Conservation (phyloP, 2,329 filamentous ascomycete species). For the Xylaria hypoxylon region DNA sequence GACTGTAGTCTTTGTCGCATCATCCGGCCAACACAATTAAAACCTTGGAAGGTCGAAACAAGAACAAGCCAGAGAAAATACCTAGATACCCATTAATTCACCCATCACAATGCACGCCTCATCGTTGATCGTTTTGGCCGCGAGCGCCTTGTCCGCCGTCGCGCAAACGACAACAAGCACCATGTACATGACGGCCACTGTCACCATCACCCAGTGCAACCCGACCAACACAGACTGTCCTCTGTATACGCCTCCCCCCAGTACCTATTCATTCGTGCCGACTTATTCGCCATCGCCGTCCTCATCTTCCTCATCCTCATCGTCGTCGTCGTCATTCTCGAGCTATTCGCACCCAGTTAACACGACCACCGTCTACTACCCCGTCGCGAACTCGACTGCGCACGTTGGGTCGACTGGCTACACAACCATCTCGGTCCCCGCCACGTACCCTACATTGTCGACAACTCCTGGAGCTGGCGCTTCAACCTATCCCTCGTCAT, state of each 20-base stretch:
- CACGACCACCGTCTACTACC: slow-evolving; percentile 39
- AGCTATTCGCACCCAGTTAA: slow-evolving; percentile 33
- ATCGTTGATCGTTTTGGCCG: slow-evolving; percentile 46
- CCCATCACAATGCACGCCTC: slow-evolving; percentile 47
- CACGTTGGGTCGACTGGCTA: slow-evolving; percentile 43
- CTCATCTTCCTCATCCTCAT: slow-evolving; percentile 13
- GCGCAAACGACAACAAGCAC: slow-evolving; percentile 49
- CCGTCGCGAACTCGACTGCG: slow-evolving; percentile 44
- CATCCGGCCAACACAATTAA: neutral
- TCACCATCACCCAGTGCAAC: slow-evolving; percentile 50
- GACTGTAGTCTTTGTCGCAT: slow-evolving; percentile 5
- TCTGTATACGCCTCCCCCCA: slow-evolving; percentile 46
- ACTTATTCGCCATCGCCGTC: slow-evolving; percentile 32
- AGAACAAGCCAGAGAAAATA: slow-evolving; percentile 9
- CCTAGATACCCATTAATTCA: neutral
- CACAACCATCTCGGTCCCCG: slow-evolving; percentile 41
- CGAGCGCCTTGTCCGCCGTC: slow-evolving; percentile 45
- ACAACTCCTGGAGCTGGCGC: slow-evolving; percentile 33
- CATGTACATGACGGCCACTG: slow-evolving; percentile 46
- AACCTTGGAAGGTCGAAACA: slow-evolving; percentile 7
- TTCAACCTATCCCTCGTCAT: slow-evolving; percentile 36
- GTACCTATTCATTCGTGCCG: slow-evolving; percentile 31
- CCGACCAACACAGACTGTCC: slow-evolving; percentile 49
- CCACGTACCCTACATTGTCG: slow-evolving; percentile 35
- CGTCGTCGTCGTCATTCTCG: slow-evolving; percentile 33